Evolutionary conservation across 2,329 filamentous ascomycete genomes (phyloP), one percentile per base, ranked within the genome.

Genomic region (Thelonectria discophora): DNA sequence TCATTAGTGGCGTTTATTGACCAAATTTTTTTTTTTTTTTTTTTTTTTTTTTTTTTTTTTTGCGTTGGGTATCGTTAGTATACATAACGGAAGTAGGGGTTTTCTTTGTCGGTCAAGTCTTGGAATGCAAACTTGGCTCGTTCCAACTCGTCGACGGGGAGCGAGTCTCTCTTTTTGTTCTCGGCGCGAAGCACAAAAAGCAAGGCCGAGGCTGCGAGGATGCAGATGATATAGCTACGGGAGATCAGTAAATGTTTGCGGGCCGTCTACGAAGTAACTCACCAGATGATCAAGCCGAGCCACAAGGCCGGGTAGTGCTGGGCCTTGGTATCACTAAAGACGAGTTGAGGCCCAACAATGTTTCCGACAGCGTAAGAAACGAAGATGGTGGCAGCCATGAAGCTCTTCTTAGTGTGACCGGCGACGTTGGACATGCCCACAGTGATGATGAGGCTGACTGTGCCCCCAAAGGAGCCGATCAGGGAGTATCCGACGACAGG

Each of bases 321-420:
- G 0, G 72, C 76, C 65, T 89, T 89, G 0, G 87, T 88, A 74
- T 90, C 79, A n/a, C 84, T 88, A 68, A 85, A 86, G 42, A 93
- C 84, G 40, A 93, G 79, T 75, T 91, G 89, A 3, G 90, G 90
- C 0, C 90, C 90, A 21, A 93, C 86, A 52, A 93, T 93, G 68
- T 93, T 93, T 1, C 90, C 83, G 3, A 93, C 87, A 57, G 89
- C 91, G 71, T 93, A 93, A 0, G 88, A 89, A 0, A 91, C 88
- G 64, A 93, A 93, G 1, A 91, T 89, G 0, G 88, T 87, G 0
- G 88, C 87, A 0, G 90, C 88, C 82, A 90, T 92, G 69, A 90
- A 88, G 65, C 87, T 90, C 80, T 93, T 93, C 78, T 93, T 93
- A 0, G 90, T 93, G 21, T 90, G 85, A 0, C 91, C 90, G 0